Base-by-base conservation (phyloP, 2,329 filamentous ascomycete species). In the Elsinoe necatrix region DNA sequence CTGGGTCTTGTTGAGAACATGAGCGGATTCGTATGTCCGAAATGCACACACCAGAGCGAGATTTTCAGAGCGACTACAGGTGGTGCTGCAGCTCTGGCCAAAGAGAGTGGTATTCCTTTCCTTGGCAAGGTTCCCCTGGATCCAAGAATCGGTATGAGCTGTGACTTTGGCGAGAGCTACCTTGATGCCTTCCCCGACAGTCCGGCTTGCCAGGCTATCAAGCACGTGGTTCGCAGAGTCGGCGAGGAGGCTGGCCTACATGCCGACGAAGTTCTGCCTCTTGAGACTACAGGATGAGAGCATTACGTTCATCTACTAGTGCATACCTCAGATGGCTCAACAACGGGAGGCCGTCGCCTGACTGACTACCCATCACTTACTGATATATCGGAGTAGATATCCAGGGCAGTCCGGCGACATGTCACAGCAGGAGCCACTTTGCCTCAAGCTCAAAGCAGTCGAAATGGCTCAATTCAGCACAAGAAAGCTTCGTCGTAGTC, bases 111-210 rank as follows among this genome's bases (percentile, higher is more conserved):
- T 1, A 87, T 98, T 12, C 88, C 88, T 0, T 98, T 95, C 69
- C 72, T 98, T 23, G 93, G 93, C 0, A 81, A 87, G 11, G 91
- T 98, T 11, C 93, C 93, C 35, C 74, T 98, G 54, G 93, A 98
- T 67, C 92, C 93, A 2, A 78, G 92, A 60, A 95, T 98, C 63
- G 88, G 93, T 7, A 95, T 96, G 87, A 86, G 91, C 2, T 96
- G 92, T 67, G 93, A 98, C 71, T 96, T 88, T 71, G 93, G 95
- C 4, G 93, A 98, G 80, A 96, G 90, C 71, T 98, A 95, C 72
- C 87, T 97, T 67, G 91, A 97, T 67, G 85, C 84, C 21, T 98
- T 89, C 70, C 89, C 92, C 0, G 91, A 97, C 64, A 95, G 89
- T 63, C 92, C 93, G 31, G 91, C 93, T 1, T 95, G 89, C 66